A percentile compares a stretch with the other conserved stretches of the same genome.
Conservation (phyloP, 805 yeast genomes). For the Candida yuanshanica region DNA sequence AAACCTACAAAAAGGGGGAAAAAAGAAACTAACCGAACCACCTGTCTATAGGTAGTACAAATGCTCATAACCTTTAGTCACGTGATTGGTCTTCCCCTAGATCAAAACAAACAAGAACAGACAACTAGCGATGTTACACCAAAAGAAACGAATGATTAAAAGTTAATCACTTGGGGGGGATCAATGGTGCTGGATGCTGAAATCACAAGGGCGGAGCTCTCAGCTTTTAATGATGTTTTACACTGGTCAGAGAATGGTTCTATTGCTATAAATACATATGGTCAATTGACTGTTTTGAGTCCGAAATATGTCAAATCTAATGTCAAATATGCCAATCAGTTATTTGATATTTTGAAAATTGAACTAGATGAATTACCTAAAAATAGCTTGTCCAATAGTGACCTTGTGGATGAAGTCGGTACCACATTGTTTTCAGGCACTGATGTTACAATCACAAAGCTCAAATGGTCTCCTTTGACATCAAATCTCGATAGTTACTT, state of each 20-base stretch:
- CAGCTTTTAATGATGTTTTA: slow-evolving; percentile 6
- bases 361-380: slow-evolving; percentile 12
- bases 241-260: slow-evolving; percentile 23
- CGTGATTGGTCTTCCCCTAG: too few relatives aligned
- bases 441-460: slow-evolving; percentile 9
- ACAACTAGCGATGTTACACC: too few relatives aligned
- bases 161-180: too few relatives aligned
- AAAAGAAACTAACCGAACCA: too few relatives aligned
- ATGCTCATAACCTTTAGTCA: too few relatives aligned
- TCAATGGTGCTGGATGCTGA: slow-evolving; percentile 2
- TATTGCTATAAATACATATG: slow-evolving; percentile 17
- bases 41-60: too few relatives aligned
- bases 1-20: not conserved
- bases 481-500: slow-evolving; percentile 10
- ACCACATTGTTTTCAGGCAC: slow-evolving; percentile 12
- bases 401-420: slow-evolving; percentile 14
- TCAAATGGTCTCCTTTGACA: slow-evolving; percentile 21
- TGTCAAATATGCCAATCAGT: slow-evolving; percentile 7
- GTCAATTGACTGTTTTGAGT: slow-evolving; percentile 16
- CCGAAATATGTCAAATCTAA: slow-evolving; percentile 15
- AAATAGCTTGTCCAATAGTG: slow-evolving; percentile 7
- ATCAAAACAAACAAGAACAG: too few relatives aligned
- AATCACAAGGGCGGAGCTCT: slow-evolving; percentile 17
- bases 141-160: too few relatives aligned
- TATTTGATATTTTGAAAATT: slow-evolving; percentile 14